Evolutionary conservation across 805 yeast genomes (phyloP), one percentile per base, ranked within the genome.

Genomic region (Metschnikowia orientalis): DNA sequence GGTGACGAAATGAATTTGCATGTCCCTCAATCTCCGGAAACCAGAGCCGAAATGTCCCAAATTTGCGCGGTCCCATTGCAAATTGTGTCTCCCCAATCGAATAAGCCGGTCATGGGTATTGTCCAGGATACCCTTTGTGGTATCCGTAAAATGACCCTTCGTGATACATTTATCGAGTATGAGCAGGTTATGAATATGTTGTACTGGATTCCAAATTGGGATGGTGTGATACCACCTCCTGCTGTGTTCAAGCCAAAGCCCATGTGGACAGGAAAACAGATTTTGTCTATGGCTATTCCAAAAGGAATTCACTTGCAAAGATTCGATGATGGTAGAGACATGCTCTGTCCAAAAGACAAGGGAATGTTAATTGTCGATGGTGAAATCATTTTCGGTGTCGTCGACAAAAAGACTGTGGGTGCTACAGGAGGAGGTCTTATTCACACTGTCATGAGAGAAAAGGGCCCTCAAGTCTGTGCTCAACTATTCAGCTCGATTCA

Each of bases 1-100:
- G 99, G 99, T 73, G 99, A 92, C 64, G 99, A 92, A 67, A 92
- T 92, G 99, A 92, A 92, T 65, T 81, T 92, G 67, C 99, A 92
- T 56, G 98, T 90, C 48, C 98, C 99, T 3, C 99, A 92, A 60
- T 84, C 96, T 6, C 95, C 89, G 45, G 99, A 92, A 61, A 89
- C 98, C 0, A 77, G 97, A 56, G 96, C 98, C 1, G 99, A 92
- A 62, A 70, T 92, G 45, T 81, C 90, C 19, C 92, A 90, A 58
- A 76, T 92, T 51, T 88, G 97, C 66, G 95, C 97, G 4, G 99
- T 92, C 33, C 98, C 98, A 6, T 71, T 89, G 37, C 98, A 92
- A 63, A 92, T 92, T 71, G 95, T 92, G 23, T 88, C 97, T 11
- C 97, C 99, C 8, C 99, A 92, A 64, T 86, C 96, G 2, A 92